These are phyloP conservation scores for Colletotrichum melonis DNA, from an alignment of 2,329 filamentous ascomycete genomes.

Conservation along the genomic window DNA sequence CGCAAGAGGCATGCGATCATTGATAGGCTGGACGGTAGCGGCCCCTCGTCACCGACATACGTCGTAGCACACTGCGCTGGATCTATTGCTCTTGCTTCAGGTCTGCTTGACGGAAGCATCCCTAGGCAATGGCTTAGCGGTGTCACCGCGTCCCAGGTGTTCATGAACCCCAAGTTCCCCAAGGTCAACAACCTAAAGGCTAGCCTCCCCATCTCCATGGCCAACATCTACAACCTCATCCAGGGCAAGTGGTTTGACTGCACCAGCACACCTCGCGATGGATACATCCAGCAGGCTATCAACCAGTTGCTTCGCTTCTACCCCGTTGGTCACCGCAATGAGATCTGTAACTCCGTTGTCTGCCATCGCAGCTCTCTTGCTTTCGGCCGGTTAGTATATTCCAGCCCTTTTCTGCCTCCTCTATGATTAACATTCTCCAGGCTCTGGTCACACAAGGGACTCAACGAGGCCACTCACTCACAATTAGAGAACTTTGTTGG, in stretches of 20 bases:
- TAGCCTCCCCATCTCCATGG: conserved; percentile 57
- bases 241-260: conserved; percentile 68
- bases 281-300: conserved; percentile 59
- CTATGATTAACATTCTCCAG: not conserved
- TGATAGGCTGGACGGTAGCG: conserved; percentile 34
- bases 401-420: no score
- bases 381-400: conserved; percentile 63
- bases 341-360: conserved; percentile 70
- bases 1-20: conserved; percentile 47
- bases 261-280: conserved; percentile 56
- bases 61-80: conserved; percentile 73
- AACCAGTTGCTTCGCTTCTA: conserved; percentile 70
- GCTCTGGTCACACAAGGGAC: conserved; percentile 70
- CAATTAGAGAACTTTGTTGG: conserved; percentile 71
- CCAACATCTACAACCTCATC: conserved; percentile 59
- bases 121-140: conserved; percentile 67
- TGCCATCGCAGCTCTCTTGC: conserved; percentile 71
- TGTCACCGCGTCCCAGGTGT: conserved; percentile 70
- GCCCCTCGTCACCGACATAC: conserved; percentile 56
- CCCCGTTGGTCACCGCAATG: conserved; percentile 58
- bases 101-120: conserved; percentile 71
- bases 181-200: conserved; percentile 67
- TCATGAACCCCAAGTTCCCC: conserved; percentile 71
- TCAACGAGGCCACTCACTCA: conserved; percentile 73
- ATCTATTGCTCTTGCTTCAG: conserved; percentile 67